phyloP scores from a whole-genome alignment of 106 monocot genomes.

The Alisma plantagoaquatica region DNA sequence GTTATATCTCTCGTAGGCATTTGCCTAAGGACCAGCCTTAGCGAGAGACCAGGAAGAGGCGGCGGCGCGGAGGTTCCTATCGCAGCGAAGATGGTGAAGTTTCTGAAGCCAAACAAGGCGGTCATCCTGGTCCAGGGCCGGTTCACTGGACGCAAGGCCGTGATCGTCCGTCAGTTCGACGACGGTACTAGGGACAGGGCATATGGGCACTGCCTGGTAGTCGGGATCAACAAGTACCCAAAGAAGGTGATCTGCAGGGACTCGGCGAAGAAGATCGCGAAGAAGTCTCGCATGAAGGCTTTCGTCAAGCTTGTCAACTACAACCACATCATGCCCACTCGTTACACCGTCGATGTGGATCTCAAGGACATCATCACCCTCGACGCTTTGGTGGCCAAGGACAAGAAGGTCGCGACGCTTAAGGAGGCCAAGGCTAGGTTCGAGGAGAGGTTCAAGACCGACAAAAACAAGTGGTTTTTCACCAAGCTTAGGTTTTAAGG shows the following conservation, averaged over 20 bases:
- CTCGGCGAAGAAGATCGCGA: slow-evolving; percentile 42
- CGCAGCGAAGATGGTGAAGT: slow-evolving; percentile 48
- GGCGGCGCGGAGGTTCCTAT: no score
- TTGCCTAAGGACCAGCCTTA: no score
- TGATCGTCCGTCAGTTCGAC: slow-evolving; percentile 49
- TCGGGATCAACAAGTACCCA: slow-evolving; percentile 45
- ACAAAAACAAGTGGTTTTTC: slow-evolving; percentile 67
- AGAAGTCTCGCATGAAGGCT: slow-evolving; percentile 56
- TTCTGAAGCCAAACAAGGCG: slow-evolving; percentile 54
- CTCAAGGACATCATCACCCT: slow-evolving; percentile 42
- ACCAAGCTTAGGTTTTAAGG: slow-evolving; percentile 27
- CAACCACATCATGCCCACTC: slow-evolving; percentile 54
- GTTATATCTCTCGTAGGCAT: no score
- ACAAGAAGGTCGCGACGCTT: slow-evolving; percentile 40
- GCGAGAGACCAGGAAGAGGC: not conserved
- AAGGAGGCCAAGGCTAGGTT: slow-evolving; percentile 44
- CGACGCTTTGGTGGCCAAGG: slow-evolving; percentile 31
- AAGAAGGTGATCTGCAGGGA: slow-evolving; percentile 61
- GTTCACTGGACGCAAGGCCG: slow-evolving; percentile 53
- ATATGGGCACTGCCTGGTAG: slow-evolving; percentile 60
- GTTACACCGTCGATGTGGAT: slow-evolving; percentile 56
- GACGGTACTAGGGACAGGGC: slow-evolving; percentile 52
- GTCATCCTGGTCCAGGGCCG: slow-evolving; percentile 56
- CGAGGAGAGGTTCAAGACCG: slow-evolving; percentile 61
- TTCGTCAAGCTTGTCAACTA: slow-evolving; percentile 65